phyloP scores from a whole-genome alignment of 2,329 filamentous ascomycete species.

The Capronia americana region DNA sequence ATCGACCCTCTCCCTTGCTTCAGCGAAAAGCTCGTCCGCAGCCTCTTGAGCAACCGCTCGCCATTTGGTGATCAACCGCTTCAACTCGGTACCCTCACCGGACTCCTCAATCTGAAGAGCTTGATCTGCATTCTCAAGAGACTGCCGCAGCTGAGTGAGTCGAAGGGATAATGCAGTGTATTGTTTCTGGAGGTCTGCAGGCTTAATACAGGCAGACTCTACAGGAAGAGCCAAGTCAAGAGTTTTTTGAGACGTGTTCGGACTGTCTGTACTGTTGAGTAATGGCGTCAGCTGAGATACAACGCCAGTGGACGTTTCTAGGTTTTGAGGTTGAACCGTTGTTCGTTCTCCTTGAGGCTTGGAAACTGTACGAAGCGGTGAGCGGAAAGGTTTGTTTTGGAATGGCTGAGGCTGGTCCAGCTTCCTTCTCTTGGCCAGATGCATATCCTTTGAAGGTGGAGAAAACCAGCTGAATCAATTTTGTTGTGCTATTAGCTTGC shows the following conservation, averaged over 20 bases:
- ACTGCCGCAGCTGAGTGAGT: conserved; percentile 42
- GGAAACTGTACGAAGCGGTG: conserved; percentile 50
- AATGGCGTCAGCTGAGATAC: conserved; percentile 22
- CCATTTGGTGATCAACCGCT: conserved; percentile 66
- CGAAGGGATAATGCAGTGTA: conserved; percentile 44
- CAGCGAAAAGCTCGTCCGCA: conserved; percentile 70
- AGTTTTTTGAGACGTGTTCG: not conserved
- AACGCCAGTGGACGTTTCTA: conserved; percentile 9
- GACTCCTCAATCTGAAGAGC: conserved; percentile 58
- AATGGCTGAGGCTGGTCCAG: conserved; percentile 64
- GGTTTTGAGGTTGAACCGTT: not conserved
- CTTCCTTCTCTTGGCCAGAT: conserved; percentile 67
- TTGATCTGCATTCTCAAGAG: conserved; percentile 61
- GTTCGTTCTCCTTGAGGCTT: conserved; percentile 7
- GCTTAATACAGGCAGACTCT: conserved; percentile 39
- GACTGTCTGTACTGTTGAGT: conserved; percentile 18
- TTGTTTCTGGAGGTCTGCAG: conserved; percentile 47
- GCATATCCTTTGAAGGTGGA: conserved; percentile 25
- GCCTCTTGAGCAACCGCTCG: conserved; percentile 64
- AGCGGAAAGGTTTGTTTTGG: conserved; percentile 74
- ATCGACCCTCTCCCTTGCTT: conserved; percentile 65
- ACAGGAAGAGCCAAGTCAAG: conserved; percentile 19
- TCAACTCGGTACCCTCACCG: conserved; percentile 61
- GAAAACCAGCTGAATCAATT: not conserved
- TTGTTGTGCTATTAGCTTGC: not conserved